These are phyloP conservation scores for Amorphotheca resinae DNA, from an alignment of 495 filamentous ascomycete genomes.

Conservation along the genomic window DNA sequence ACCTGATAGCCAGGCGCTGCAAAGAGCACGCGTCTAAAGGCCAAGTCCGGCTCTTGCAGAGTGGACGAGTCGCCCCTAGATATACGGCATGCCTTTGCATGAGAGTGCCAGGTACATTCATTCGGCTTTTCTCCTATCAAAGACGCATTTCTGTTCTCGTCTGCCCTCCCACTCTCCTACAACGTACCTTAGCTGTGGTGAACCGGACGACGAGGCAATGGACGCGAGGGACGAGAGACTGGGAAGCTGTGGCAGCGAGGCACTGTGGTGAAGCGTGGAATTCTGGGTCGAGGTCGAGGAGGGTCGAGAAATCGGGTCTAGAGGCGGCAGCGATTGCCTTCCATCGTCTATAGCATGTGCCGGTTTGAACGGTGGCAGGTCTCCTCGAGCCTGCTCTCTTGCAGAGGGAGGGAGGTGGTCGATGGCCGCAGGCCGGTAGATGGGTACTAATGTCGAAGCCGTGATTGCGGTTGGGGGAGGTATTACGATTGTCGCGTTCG, in stretches of 20 bases:
- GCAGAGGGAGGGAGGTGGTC: slow-evolving; percentile 37
- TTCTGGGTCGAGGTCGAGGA: slow-evolving; percentile 31
- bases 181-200: slow-evolving; percentile 55
- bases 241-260: slow-evolving; percentile 38
- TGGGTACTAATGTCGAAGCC: slow-evolving; percentile 22
- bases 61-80: too few relatives aligned
- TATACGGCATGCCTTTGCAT: too few relatives aligned
- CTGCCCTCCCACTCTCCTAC: too few relatives aligned
- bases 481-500: slow-evolving; percentile 14
- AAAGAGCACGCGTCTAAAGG: too few relatives aligned
- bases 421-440: slow-evolving; percentile 45
- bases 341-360: slow-evolving; percentile 29
- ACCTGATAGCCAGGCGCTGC: too few relatives aligned
- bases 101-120: too few relatives aligned
- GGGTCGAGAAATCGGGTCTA: slow-evolving; percentile 37
- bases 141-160: too few relatives aligned
- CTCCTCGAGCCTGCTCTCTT: slow-evolving; percentile 28
- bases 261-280: slow-evolving; percentile 25
- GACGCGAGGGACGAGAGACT: slow-evolving; percentile 51
- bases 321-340: slow-evolving; percentile 24
- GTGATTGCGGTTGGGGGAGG: slow-evolving; percentile 22
- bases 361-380: slow-evolving; percentile 25
- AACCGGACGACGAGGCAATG: slow-evolving; percentile 42
- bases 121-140: too few relatives aligned
- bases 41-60: too few relatives aligned